Conservation (phyloP, 1,139 yeast genomes). For the Yamadazyma oceani region DNA sequence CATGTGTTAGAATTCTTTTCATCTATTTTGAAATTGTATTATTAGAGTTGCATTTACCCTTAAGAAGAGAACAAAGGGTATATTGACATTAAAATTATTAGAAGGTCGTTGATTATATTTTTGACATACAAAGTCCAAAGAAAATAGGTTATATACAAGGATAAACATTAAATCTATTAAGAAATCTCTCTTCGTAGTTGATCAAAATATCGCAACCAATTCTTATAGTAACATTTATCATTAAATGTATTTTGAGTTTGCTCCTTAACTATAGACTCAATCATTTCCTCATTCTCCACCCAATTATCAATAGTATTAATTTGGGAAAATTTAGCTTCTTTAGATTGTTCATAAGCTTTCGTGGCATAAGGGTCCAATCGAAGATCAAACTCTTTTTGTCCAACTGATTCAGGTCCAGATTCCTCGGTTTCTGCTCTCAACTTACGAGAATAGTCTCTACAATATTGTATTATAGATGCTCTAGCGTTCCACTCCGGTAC, state of each 20-base stretch:
- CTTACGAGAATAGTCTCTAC: conserved; percentile 26
- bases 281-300: conserved; percentile 35
- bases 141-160: too few species aligned
- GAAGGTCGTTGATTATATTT: too few species aligned
- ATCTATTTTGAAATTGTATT: neutral
- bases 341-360: conserved; percentile 22
- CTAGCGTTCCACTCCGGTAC: conserved; percentile 41
- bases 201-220: conserved; percentile 26
- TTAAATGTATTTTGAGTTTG: conserved; percentile 34
- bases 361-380: conserved; percentile 44
- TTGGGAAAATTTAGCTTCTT: conserved; percentile 23
- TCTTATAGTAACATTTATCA: conserved; percentile 37
- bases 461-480: conserved; percentile 29
- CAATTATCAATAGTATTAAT: conserved; percentile 37
- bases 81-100: neutral
- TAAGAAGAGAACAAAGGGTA: neutral
- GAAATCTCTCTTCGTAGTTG: neutral
- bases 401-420: conserved; percentile 2
- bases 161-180: too few species aligned
- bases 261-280: conserved; percentile 36
- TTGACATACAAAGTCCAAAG: too few species aligned
- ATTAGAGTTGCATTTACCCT: neutral
- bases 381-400: conserved; percentile 26
- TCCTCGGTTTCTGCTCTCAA: conserved; percentile 20
- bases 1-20: conserved; percentile 1